phyloP scores from a whole-genome alignment of 108 stramenopile species.

The Cyclostephanos tholiformis region DNA sequence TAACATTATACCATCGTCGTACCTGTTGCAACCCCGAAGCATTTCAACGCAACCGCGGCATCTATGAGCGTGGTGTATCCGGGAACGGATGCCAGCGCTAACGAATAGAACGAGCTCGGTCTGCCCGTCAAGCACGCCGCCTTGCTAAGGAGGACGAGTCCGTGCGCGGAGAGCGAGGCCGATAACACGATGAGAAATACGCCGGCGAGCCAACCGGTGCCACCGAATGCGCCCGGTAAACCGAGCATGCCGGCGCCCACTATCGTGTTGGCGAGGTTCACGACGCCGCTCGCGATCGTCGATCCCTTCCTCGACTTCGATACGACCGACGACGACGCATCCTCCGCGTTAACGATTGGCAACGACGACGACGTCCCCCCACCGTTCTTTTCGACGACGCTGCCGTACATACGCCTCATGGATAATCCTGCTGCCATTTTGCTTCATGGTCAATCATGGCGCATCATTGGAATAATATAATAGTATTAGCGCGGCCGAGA shows the following conservation, averaged over 20 bases:
- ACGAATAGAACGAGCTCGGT: slow-evolving; percentile 64
- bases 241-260: slow-evolving; percentile 79
- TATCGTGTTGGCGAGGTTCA: slow-evolving; percentile 74
- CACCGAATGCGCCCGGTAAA: slow-evolving; percentile 70
- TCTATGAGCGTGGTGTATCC: slow-evolving; percentile 68
- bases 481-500: too few relatives aligned
- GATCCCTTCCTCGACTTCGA: slow-evolving; percentile 18
- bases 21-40: slow-evolving; percentile 79
- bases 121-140: slow-evolving; percentile 36
- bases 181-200: slow-evolving; percentile 58
- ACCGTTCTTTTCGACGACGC: not conserved
- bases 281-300: slow-evolving; percentile 50
- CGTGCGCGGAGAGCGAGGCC: slow-evolving; percentile 55
- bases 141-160: slow-evolving; percentile 52
- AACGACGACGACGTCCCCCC: not conserved
- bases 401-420: not conserved
- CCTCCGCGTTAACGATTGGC: not conserved
- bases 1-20: not conserved
- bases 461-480: too few relatives aligned
- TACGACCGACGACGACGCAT: not conserved
- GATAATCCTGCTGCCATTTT: too few relatives aligned
- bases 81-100: slow-evolving; percentile 62
- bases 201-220: slow-evolving; percentile 65
- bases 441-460: too few relatives aligned
- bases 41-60: slow-evolving; percentile 76